Evolutionary conservation across 1,139 yeast genomes (phyloP), one percentile per base, ranked within the genome.

Genomic region (Yamadazyma triangularis): DNA sequence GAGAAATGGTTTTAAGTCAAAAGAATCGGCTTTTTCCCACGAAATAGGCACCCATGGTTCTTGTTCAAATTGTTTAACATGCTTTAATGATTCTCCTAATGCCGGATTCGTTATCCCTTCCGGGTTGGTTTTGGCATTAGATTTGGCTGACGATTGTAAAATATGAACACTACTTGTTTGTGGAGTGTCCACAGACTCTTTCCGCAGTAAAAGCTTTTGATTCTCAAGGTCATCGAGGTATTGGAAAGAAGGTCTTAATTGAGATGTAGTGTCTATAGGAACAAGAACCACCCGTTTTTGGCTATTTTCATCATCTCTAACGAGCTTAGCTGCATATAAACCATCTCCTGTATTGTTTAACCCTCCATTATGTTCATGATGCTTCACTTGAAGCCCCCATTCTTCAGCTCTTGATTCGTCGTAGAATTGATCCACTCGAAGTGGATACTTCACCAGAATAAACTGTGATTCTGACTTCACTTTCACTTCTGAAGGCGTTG

Each of bases 21-120:
- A 60, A 18, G 65, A 65, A 20, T 61, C 59, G 4, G 60, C 40
- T 25, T 60, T 67, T 26, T 51, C 44, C 83, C 84, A 79, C n/a
- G 56, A 59, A 39, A 76, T 50, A 2, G 56, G 47, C 9, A 54
- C 47, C 64, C 77, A 75, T 15, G 60, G 65, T 51, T 89, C 96
- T 39, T 85, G 95, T 33, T 81, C 91, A 28, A 82, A 86, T 28
- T 68, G 59, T 50, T 83, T 84, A 39, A 81, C 75, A 25, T 86
- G 85, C 38, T 74, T 65, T 32, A 89, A 67, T 0, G 96, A 89
- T 19, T 88, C 91, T 2, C 95, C 91, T 36, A 85, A 80, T 8
- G 76, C 72, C 21, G 53, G 45, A 4, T 80, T 68, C 16, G 80
- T 67, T 44, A 83, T 82, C 2, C 88, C 95, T 15, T 88, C 80